A percentile compares a stretch with the other conserved stretches of the same genome.
phyloP scores from a whole-genome alignment of 208 protist genomes.

The Trypanosoma caninum region DNA sequence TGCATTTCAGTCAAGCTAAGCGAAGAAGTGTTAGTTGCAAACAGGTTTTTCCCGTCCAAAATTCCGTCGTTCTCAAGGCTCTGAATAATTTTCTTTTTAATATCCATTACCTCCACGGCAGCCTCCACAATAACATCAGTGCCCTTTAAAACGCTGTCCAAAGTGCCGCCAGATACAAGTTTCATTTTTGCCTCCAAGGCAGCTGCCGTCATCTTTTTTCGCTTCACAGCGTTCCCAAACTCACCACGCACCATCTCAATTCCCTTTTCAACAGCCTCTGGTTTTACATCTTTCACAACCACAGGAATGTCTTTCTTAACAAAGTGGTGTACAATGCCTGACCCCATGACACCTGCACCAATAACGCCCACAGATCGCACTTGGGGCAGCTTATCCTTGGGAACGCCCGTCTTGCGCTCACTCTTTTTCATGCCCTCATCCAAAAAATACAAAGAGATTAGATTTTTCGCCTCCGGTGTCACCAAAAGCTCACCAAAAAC shows the following conservation, averaged over 20 bases:
- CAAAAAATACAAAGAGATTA: conserved; percentile 91
- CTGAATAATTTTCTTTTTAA: conserved; percentile 91
- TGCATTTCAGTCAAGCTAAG: conserved; percentile 90
- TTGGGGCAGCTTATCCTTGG: conserved; percentile 49
- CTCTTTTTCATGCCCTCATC: conserved; percentile 88
- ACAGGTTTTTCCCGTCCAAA: conserved; percentile 57
- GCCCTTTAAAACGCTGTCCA: conserved; percentile 39
- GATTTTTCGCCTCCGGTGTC: conserved; percentile 84
- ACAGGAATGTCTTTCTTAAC: conserved; percentile 66
- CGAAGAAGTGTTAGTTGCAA: conserved; percentile 94
- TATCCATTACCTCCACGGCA: conserved; percentile 87
- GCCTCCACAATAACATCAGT: conserved; percentile 91
- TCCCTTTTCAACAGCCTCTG: conserved; percentile 67
- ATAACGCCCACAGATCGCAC: conserved; percentile 64
- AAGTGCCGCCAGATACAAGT: conserved; percentile 61
- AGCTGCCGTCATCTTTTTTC: conserved; percentile 49
- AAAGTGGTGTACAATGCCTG: conserved; percentile 85
- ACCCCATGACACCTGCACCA: conserved; percentile 84
- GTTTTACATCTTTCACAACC: conserved; percentile 69
- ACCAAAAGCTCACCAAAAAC: conserved; percentile 76
- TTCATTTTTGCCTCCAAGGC: conserved; percentile 47
- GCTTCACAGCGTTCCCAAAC: conserved; percentile 56
- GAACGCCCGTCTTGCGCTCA: conserved; percentile 68
- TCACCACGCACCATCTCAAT: conserved; percentile 58
- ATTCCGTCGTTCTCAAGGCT: conserved; percentile 72